A percentile compares a stretch with the other conserved stretches of the same genome.
phyloP scores from a whole-genome alignment of 257 asterid genomes.

The Solanum rostratum region DNA sequence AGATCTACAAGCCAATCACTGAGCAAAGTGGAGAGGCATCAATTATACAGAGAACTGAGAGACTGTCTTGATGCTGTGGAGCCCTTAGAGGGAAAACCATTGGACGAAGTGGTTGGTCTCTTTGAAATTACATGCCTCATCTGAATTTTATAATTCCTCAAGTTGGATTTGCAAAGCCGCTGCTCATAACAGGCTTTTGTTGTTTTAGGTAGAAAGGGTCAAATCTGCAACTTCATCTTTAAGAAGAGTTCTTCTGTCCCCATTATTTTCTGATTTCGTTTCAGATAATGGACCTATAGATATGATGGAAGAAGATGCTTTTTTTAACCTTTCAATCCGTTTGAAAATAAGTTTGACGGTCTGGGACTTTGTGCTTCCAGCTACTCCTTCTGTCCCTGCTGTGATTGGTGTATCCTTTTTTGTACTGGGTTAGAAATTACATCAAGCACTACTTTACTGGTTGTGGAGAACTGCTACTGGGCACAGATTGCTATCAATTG shows the following conservation, averaged over 20 bases:
- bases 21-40: conserved; percentile 56
- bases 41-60: conserved; percentile 54
- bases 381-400: conserved; percentile 93
- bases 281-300: conserved; percentile 64
- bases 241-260: conserved; percentile 72
- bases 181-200: conserved; percentile 10
- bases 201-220: conserved; percentile 60
- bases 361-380: conserved; percentile 93
- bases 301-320: conserved; percentile 95
- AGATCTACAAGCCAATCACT: conserved; percentile 48
- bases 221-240: conserved; percentile 67
- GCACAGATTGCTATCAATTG: background rate
- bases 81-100: conserved; percentile 64
- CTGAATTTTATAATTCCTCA: background rate
- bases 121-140: conserved; percentile 6
- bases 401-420: conserved; percentile 96
- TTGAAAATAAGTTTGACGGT: conserved; percentile 77
- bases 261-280: conserved; percentile 63
- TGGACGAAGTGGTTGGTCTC: conserved; percentile 66
- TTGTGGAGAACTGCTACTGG: background rate
- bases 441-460: background rate
- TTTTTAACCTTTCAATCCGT: conserved; percentile 59
- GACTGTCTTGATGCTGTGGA: conserved; percentile 73
- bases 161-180: background rate
- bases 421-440: background rate